phyloP scores from a whole-genome alignment of 2,329 filamentous ascomycete species.

The Fusarium redolens region DNA sequence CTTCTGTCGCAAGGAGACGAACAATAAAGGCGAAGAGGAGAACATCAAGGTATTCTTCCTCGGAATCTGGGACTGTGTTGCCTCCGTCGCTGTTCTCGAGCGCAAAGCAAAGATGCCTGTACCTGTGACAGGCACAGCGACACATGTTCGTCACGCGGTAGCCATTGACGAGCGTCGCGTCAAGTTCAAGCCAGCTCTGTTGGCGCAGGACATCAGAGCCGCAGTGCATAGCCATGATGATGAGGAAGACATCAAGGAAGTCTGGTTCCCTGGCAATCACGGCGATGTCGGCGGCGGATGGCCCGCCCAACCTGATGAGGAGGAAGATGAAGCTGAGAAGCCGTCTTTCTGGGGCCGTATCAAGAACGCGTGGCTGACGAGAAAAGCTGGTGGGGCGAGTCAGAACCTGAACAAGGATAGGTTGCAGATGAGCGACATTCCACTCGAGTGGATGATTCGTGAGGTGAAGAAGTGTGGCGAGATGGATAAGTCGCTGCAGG shows the following conservation, averaged over 20 bases:
- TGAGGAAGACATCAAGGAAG: slow-evolving; percentile 58
- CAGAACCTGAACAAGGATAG: slow-evolving; percentile 48
- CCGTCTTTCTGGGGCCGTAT: slow-evolving; percentile 50
- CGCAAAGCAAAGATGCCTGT: slow-evolving; percentile 53
- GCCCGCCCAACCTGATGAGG: slow-evolving; percentile 45
- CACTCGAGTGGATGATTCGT: slow-evolving; percentile 64
- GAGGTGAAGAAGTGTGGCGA: slow-evolving; percentile 56
- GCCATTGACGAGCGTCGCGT: slow-evolving; percentile 65
- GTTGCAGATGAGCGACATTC: slow-evolving; percentile 61
- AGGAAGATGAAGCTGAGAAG: slow-evolving; percentile 39
- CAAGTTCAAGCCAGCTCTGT: slow-evolving; percentile 65
- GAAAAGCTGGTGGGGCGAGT: slow-evolving; percentile 48
- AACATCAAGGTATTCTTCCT: slow-evolving; percentile 64
- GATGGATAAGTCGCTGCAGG: slow-evolving; percentile 37
- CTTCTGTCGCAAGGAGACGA: slow-evolving; percentile 56
- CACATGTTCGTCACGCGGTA: slow-evolving; percentile 63
- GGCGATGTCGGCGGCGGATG: slow-evolving; percentile 66
- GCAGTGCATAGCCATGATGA: slow-evolving; percentile 27
- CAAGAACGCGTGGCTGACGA: slow-evolving; percentile 51
- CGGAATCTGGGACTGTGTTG: slow-evolving; percentile 67
- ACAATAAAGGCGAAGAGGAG: slow-evolving; percentile 26
- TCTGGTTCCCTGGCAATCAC: slow-evolving; percentile 67
- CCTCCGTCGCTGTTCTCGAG: slow-evolving; percentile 59
- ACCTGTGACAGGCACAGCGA: slow-evolving; percentile 54
- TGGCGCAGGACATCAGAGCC: slow-evolving; percentile 54